Conservation (phyloP, 2,329 filamentous ascomycete genomes). For the Conoideocrella luteorostrata region DNA sequence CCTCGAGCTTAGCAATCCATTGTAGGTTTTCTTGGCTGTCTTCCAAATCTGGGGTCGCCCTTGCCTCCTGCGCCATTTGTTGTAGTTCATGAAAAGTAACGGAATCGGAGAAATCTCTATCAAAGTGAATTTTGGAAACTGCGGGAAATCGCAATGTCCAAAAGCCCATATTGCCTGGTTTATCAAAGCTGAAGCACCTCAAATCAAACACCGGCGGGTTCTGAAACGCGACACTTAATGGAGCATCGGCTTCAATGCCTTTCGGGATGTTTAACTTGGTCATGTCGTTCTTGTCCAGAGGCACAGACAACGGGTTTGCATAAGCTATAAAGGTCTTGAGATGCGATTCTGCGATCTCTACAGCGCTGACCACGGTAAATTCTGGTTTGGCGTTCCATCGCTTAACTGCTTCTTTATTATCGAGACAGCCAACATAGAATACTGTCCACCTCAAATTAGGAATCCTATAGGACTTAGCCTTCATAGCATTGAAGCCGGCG, state of each 20-base stretch:
- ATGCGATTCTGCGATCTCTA: constrained; percentile 48
- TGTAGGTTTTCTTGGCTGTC: constrained; percentile 53
- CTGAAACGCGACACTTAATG: constrained; percentile 53
- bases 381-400: constrained; percentile 45
- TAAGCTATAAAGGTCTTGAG: constrained; percentile 44
- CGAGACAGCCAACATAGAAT: constrained; percentile 71
- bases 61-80: constrained; percentile 53
- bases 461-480: constrained; percentile 50
- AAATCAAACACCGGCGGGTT: constrained; percentile 73
- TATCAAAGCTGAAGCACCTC: constrained; percentile 73
- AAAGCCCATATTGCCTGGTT: constrained; percentile 59
- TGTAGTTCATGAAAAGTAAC: constrained; percentile 67
- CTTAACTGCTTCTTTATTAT: constrained; percentile 56
- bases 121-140: constrained; percentile 70
- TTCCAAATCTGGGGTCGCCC: constrained; percentile 39
- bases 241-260: constrained; percentile 33
- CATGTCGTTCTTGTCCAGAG: constrained; percentile 27
- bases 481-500: constrained; percentile 60
- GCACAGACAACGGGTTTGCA: constrained; percentile 38
- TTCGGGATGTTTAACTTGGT: constrained; percentile 42
- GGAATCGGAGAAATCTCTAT: constrained; percentile 63
- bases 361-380: constrained; percentile 61
- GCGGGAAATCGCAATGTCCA: constrained; percentile 72
- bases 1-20: constrained; percentile 57
- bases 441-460: constrained; percentile 64